A percentile compares a stretch with the other conserved stretches of the same genome.
phyloP scores from a whole-genome alignment of 352 stramenopile genomes.

The Globisporangium cylindrosporum region DNA sequence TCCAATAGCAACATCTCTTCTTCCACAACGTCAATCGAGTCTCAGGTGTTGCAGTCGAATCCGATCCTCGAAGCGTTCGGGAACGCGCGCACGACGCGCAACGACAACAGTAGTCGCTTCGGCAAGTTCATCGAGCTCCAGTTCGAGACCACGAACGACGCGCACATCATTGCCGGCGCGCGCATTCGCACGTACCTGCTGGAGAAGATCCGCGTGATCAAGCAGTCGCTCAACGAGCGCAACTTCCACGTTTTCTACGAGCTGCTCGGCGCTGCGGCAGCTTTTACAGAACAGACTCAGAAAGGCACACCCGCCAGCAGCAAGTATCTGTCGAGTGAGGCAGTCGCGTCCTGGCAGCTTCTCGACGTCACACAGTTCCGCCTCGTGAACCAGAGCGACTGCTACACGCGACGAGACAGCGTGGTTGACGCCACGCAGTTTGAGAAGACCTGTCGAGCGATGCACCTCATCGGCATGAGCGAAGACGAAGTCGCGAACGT shows the following conservation, averaged over 20 bases:
- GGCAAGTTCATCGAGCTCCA: conserved; percentile 91
- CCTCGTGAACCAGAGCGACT: conserved; percentile 70
- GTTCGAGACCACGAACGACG: conserved; percentile 33
- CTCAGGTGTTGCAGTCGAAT: conserved; percentile 89
- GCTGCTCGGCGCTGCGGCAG: conserved; percentile 41
- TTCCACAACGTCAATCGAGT: conserved; percentile 50
- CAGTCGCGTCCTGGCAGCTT: conserved; percentile 34
- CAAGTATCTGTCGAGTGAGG: background rate
- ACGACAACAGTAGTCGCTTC: conserved; percentile 89
- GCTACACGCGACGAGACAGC: conserved; percentile 59
- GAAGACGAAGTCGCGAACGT: conserved; percentile 57
- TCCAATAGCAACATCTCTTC: background rate
- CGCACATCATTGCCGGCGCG: conserved; percentile 57
- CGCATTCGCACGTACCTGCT: conserved; percentile 91
- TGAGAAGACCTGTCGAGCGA: conserved; percentile 47
- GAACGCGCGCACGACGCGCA: conserved; percentile 84
- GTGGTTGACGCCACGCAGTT: conserved; percentile 73
- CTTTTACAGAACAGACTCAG: conserved; percentile 3
- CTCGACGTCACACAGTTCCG: conserved; percentile 41
- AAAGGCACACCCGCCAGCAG: background rate
- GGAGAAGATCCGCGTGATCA: conserved; percentile 92
- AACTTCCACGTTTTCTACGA: conserved; percentile 91
- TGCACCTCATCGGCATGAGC: conserved; percentile 79
- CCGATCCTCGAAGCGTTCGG: conserved; percentile 90
- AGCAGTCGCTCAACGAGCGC: conserved; percentile 67